Conservation (phyloP, 208 protist species). For the Leishmania turanica region DNA sequence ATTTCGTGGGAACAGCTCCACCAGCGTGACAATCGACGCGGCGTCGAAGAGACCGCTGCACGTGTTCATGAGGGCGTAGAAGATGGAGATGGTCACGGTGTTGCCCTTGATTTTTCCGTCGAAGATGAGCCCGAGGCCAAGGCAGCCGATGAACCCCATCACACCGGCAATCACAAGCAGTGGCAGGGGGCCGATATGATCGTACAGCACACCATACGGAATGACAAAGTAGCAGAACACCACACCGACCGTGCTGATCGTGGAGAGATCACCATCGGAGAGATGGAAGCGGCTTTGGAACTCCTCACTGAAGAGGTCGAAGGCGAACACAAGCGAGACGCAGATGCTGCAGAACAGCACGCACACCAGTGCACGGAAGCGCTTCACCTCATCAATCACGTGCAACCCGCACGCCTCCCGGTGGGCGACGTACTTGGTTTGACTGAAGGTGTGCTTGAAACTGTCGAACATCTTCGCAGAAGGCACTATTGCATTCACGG, state of each 20-base stretch:
- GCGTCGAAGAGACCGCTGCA: slow-evolving; percentile 57
- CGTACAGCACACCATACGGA: slow-evolving; percentile 65
- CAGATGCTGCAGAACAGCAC: slow-evolving; percentile 70
- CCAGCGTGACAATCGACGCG: slow-evolving; percentile 57
- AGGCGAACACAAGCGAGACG: slow-evolving; percentile 66
- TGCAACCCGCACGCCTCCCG: slow-evolving; percentile 40
- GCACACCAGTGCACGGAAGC: slow-evolving; percentile 55
- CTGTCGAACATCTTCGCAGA: slow-evolving; percentile 15
- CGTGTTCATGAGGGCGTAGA: slow-evolving; percentile 71
- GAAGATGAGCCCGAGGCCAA: slow-evolving; percentile 59
- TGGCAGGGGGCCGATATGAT: slow-evolving; percentile 45
- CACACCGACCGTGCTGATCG: slow-evolving; percentile 67
- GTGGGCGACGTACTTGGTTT: slow-evolving; percentile 40
- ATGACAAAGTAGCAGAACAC: slow-evolving; percentile 77
- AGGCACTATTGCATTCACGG: neutral
- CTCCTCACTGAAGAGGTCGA: slow-evolving; percentile 64
- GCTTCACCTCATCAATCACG: slow-evolving; percentile 62
- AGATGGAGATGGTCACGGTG: slow-evolving; percentile 58
- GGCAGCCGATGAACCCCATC: slow-evolving; percentile 42
- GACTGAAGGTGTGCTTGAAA: slow-evolving; percentile 34
- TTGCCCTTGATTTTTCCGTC: slow-evolving; percentile 49
- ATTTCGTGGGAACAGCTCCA: slow-evolving; percentile 68
- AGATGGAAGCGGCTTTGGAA: slow-evolving; percentile 47
- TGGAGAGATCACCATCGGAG: slow-evolving; percentile 63
- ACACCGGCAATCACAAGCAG: slow-evolving; percentile 43